Percentiles rank a stretch among this genome's conserved stretches.
Conservation (phyloP, 2,329 filamentous ascomycete species). For the Plectosphaerella sp. region DNA sequence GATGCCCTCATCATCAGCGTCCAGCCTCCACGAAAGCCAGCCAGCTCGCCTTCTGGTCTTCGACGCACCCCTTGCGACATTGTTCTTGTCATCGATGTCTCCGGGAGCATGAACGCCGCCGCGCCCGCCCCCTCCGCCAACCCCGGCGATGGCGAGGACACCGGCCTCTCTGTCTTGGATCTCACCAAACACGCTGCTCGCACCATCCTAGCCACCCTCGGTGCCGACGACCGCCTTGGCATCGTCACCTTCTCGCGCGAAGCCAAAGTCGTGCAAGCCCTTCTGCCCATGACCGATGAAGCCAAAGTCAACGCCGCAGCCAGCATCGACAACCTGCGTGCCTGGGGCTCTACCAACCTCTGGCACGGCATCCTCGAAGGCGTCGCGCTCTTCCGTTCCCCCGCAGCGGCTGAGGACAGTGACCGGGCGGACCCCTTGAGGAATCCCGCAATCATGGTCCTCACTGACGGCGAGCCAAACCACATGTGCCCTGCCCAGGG, state of each 20-base stretch:
- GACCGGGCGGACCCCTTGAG: conserved; percentile 12
- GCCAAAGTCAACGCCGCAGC: conserved; percentile 38
- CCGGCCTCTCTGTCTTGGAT: conserved; percentile 52
- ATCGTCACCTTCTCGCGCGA: conserved; percentile 49
- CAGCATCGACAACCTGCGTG: conserved; percentile 37
- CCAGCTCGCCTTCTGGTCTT: conserved; percentile 22
- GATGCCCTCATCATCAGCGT: conserved; percentile 42
- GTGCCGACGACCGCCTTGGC: conserved; percentile 49
- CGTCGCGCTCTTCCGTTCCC: conserved; percentile 38
- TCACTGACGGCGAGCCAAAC: conserved; percentile 54
- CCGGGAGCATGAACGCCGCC: conserved; percentile 45
- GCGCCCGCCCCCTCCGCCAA: conserved; percentile 38
- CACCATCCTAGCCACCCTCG: conserved; percentile 53
- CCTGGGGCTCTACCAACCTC: conserved; percentile 43
- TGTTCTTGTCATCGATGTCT: conserved; percentile 58
- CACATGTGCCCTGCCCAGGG: conserved; percentile 42
- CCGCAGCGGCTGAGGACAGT: conserved; percentile 14
- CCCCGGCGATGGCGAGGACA: conserved; percentile 35
- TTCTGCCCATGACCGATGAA: conserved; percentile 39
- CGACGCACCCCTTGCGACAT: conserved; percentile 52
- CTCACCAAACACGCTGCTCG: conserved; percentile 55
- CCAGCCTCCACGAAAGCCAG: conserved; percentile 25
- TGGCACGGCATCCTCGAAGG: conserved; percentile 54
- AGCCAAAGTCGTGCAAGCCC: conserved; percentile 37
- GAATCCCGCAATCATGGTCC: conserved; percentile 46